phyloP scores from a whole-genome alignment of 257 asterid genomes.

The Solanum tarapatanum region DNA sequence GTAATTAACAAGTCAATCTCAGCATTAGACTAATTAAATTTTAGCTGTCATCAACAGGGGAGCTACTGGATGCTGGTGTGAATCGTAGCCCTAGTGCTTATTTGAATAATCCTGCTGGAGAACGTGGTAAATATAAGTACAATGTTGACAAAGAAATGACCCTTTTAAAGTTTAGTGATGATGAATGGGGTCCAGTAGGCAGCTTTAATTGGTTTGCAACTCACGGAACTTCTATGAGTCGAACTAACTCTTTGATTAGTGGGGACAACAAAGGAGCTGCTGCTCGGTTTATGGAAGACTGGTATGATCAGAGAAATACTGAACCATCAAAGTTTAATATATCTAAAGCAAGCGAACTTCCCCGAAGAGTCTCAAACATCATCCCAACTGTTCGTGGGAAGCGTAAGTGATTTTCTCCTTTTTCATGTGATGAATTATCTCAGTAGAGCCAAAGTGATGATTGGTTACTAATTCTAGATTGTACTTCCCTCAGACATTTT shows the following conservation, averaged over 20 bases:
- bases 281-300: conserved; percentile 96
- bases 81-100: conserved; percentile 97
- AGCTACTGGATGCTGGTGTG: conserved; percentile 79
- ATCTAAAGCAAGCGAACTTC: conserved; percentile 17
- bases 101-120: conserved; percentile 81
- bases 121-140: conserved; percentile 77
- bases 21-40: conserved; percentile 7
- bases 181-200: conserved; percentile 98
- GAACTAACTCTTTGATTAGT: conserved; percentile 82
- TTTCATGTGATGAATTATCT: neutral
- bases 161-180: conserved; percentile 77
- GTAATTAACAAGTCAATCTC: neutral
- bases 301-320: conserved; percentile 53
- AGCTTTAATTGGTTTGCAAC: conserved; percentile 99
- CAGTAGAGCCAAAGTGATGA: neutral
- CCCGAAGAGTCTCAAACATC: conserved; percentile 81
- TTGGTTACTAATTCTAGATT: neutral
- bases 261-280: conserved; percentile 99
- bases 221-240: conserved; percentile 99
- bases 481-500: neutral
- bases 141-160: conserved; percentile 92
- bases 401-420: conserved; percentile 41
- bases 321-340: conserved; percentile 16
- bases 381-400: conserved; percentile 42
- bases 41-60: conserved; percentile 50